These are phyloP conservation scores for Auriscalpium microsporum DNA, from an alignment of 768 basidiomycete genomes.

Conservation along the genomic window DNA sequence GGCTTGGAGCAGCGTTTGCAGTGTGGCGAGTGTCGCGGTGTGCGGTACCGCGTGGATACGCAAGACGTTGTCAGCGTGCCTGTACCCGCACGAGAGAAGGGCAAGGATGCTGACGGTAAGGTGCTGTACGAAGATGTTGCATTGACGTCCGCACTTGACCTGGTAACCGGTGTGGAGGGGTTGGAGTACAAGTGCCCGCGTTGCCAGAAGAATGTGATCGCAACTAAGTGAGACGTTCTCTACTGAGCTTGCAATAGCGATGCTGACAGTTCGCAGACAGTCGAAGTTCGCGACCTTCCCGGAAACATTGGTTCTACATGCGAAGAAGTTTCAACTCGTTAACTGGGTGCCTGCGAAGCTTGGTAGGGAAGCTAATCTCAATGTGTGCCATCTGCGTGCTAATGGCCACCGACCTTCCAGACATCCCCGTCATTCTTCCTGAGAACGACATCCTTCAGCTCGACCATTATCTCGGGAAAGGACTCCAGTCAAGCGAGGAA, in stretches of 20 bases:
- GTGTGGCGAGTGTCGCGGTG: conserved; percentile 69
- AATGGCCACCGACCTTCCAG: conserved; percentile 30
- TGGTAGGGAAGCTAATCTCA: conserved; percentile 37
- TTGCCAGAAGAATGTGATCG: conserved; percentile 61
- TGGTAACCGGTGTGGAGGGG: conserved; percentile 48
- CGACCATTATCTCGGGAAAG: conserved; percentile 57
- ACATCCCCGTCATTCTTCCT: conserved; percentile 77
- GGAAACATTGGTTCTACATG: conserved; percentile 78
- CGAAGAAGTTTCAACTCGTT: conserved; percentile 89
- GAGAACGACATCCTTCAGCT: conserved; percentile 48
- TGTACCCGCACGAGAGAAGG: conserved; percentile 58
- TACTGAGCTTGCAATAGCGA: too few relatives aligned
- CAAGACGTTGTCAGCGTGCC: conserved; percentile 74
- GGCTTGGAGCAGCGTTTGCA: conserved; percentile 83
- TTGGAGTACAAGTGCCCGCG: conserved; percentile 76
- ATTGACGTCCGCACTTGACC: conserved; percentile 53
- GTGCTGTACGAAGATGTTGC: conserved; percentile 52
- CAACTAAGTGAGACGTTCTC: conserved; percentile 50
- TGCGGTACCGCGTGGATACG: conserved; percentile 73
- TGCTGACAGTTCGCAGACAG: conserved; percentile 36
- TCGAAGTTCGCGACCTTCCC: conserved; percentile 82
- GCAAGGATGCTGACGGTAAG: conserved; percentile 53
- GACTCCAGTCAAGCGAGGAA: conserved; percentile 60
- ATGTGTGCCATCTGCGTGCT: not conserved
- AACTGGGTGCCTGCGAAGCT: conserved; percentile 97